These are phyloP conservation scores for Penicillium riverlandense DNA, from an alignment of 495 filamentous ascomycete species.

Conservation along the genomic window DNA sequence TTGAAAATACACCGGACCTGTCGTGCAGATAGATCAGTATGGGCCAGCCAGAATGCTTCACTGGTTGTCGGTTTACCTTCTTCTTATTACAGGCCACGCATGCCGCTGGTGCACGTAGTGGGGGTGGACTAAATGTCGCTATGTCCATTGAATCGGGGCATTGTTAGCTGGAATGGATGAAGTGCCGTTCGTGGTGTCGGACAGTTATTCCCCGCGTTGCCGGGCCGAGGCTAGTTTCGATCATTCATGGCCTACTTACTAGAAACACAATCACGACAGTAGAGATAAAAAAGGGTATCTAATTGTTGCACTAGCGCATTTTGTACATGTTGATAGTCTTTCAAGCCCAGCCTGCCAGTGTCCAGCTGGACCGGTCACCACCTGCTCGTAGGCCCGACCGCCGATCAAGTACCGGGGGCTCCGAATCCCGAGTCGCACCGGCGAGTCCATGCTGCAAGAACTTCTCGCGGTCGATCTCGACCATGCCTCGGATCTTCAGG, in stretches of 20 bases:
- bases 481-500: conserved; percentile 69
- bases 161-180: no score
- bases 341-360: conserved; percentile 71
- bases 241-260: no score
- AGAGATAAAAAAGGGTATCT: no score
- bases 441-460: conserved; percentile 71
- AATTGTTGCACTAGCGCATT: no score
- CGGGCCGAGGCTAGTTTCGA: no score
- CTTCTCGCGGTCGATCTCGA: conserved; percentile 79
- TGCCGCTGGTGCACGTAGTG: conserved; percentile 14
- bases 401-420: conserved; percentile 46
- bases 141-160: no score
- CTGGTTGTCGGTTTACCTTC: conserved; percentile 5
- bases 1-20: conserved; percentile 17
- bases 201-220: no score
- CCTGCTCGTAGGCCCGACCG: conserved; percentile 47
- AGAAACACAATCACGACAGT: no score
- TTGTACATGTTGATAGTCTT: neutral
- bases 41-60: neutral
- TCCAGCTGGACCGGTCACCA: conserved; percentile 65
- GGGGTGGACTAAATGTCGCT: conserved; percentile 7
- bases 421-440: conserved; percentile 59
- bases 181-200: no score
- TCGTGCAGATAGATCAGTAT: neutral
- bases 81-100: conserved; percentile 21